Percentiles rank a stretch among this genome's conserved stretches.
Evolutionary conservation across 2,329 filamentous ascomycete genomes (phyloP).

Genomic region (Fonsecaea monophora): DNA sequence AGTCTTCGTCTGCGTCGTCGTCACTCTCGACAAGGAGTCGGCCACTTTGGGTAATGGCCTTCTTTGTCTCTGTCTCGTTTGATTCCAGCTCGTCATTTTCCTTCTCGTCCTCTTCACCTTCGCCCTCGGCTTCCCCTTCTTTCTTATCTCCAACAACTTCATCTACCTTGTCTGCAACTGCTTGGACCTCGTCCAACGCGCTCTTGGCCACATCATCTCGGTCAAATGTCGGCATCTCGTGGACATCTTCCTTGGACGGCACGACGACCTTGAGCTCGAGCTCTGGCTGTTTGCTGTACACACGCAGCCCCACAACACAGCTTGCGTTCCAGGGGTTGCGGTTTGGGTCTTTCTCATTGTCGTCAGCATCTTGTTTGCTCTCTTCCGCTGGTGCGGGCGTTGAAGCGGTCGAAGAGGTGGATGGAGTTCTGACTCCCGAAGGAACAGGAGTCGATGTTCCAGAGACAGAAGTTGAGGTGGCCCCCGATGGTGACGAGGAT

Average conservation of each 20-base stretch:
- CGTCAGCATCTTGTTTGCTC: conserved; percentile 36
- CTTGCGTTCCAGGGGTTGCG: conserved; percentile 65
- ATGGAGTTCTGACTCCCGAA: conserved; percentile 42
- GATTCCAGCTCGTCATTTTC: conserved; percentile 2
- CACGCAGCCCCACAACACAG: conserved; percentile 65
- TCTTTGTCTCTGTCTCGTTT: conserved; percentile 17
- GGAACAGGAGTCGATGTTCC: conserved; percentile 22
- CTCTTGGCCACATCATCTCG: conserved; percentile 46
- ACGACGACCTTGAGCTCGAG: conserved; percentile 62
- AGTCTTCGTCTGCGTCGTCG: conserved; percentile 18
- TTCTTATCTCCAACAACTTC: conserved; percentile 28
- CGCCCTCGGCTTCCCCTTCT: conserved; percentile 19
- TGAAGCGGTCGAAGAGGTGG: conserved; percentile 43
- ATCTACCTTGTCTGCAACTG: conserved; percentile 27
- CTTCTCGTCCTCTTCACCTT: neutral
- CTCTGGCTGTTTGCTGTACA: conserved; percentile 53
- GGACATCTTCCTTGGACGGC: conserved; percentile 46
- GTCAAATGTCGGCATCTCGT: conserved; percentile 52
- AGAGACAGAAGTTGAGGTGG: conserved; percentile 36
- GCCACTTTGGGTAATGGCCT: conserved; percentile 24
- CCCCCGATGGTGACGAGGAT: neutral
- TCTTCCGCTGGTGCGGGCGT: conserved; percentile 41
- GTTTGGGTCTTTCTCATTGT: conserved; percentile 37
- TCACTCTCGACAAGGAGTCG: conserved; percentile 19
- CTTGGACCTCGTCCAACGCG: conserved; percentile 36